A percentile compares a stretch with the other conserved stretches of the same genome.
phyloP scores from a whole-genome alignment of 805 yeast genomes.

The Komagataella populi region DNA sequence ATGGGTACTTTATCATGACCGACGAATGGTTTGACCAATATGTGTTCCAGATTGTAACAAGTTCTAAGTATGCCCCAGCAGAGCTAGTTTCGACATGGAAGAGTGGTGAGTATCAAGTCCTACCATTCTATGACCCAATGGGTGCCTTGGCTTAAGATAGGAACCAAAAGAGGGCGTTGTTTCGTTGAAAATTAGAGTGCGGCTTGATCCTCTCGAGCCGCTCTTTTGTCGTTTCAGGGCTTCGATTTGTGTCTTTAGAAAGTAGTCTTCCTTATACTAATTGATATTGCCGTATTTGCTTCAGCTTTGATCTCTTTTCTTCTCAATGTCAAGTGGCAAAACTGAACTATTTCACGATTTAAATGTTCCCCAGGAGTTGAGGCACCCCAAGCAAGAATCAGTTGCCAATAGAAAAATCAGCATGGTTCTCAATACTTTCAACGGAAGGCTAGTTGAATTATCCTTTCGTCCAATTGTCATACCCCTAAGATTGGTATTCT shows the following conservation, averaged over 20 bases:
- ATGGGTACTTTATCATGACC: slow-evolving; percentile 62
- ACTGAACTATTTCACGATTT: background rate
- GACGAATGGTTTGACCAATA: slow-evolving; percentile 67
- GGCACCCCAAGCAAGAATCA: background rate
- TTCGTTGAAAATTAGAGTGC: background rate
- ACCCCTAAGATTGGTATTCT: background rate
- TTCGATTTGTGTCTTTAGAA: background rate
- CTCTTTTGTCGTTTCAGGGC: background rate
- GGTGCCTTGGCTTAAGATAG: slow-evolving; percentile 45
- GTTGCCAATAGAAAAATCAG: background rate
- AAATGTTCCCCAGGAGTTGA: background rate
- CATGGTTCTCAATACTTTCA: background rate
- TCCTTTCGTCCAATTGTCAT: background rate
- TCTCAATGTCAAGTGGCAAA: background rate
- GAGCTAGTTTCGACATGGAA: slow-evolving; percentile 29
- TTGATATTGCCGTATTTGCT: background rate
- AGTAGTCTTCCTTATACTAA: background rate
- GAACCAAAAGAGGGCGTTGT: background rate
- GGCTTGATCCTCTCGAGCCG: background rate
- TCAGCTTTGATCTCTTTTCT: background rate
- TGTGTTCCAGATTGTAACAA: slow-evolving; percentile 53
- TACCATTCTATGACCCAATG: slow-evolving; percentile 70
- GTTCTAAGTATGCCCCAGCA: slow-evolving; percentile 19
- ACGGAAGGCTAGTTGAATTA: background rate
- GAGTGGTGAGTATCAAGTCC: slow-evolving; percentile 31